Percentiles rank a stretch among this genome's conserved stretches.
Conservation (phyloP, 192 early-diverging fungal species). For the Allomyces macrogynus region DNA sequence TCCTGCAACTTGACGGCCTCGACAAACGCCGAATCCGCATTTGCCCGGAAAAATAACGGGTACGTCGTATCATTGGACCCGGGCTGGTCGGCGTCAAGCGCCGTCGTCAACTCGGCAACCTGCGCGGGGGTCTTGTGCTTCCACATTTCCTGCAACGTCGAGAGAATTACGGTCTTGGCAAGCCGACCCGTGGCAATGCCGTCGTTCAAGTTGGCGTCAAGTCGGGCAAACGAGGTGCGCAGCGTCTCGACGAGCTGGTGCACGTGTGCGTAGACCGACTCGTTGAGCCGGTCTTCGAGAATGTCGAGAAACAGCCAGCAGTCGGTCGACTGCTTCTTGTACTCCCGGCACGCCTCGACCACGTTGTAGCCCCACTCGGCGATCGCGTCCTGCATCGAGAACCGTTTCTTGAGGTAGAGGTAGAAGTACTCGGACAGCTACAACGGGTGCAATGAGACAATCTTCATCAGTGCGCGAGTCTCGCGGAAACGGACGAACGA, state of each 20-base stretch:
- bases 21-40: not conserved
- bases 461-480: too few relatives aligned
- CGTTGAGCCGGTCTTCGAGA: slow-evolving; percentile 4
- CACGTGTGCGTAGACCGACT: not conserved
- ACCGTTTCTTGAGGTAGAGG: slow-evolving; percentile 31
- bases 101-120: not conserved
- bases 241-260: not conserved
- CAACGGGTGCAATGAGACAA: too few relatives aligned
- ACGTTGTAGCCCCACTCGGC: slow-evolving; percentile 41
- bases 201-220: not conserved
- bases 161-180: not conserved
- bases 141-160: not conserved
- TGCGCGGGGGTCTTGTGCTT: not conserved
- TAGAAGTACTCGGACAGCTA: slow-evolving; percentile 28
- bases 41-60: not conserved
- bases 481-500: too few relatives aligned
- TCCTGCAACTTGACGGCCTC: not conserved
- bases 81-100: not conserved
- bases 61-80: not conserved
- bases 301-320: slow-evolving; percentile 20
- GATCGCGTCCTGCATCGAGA: slow-evolving; percentile 25
- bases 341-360: slow-evolving; percentile 14
- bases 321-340: slow-evolving; percentile 13
- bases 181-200: not conserved
- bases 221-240: not conserved